These are phyloP conservation scores for Erodium maritimum DNA, from an alignment of 345 rosid genomes.

Conservation along the genomic window DNA sequence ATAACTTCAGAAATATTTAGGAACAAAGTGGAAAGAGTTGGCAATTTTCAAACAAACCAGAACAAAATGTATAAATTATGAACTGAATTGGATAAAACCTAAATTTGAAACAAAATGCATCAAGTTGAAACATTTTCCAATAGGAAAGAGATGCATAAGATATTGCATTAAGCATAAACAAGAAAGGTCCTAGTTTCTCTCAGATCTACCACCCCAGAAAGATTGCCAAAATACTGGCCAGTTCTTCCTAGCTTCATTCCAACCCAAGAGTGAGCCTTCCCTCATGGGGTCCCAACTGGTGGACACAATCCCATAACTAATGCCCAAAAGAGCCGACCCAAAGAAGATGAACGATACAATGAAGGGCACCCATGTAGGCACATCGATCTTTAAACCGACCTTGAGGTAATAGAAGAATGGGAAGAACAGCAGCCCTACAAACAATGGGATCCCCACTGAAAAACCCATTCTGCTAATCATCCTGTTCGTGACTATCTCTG, in stretches of 20 bases:
- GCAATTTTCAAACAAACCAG: too few relatives aligned
- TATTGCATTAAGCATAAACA: not conserved
- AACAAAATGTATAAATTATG: too few relatives aligned
- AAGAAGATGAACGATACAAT: conserved; percentile 78
- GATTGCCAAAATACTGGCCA: conserved; percentile 98
- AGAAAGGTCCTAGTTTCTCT: conserved; percentile 26
- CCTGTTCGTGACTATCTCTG: conserved; percentile 87
- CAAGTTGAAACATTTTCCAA: too few relatives aligned
- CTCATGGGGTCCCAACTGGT: conserved; percentile 94
- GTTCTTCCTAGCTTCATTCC: conserved; percentile 89
- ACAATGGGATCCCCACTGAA: conserved; percentile 65
- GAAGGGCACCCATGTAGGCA: conserved; percentile 79
- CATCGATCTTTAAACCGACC: conserved; percentile 63
- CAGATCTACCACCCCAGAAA: conserved; percentile 52
- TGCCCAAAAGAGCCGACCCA: conserved; percentile 71
- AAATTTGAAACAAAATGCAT: too few relatives aligned
- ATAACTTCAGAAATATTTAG: too few relatives aligned
- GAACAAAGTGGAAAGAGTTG: too few relatives aligned
- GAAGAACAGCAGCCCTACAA: conserved; percentile 65
- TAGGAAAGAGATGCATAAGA: too few relatives aligned
- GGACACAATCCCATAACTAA: conserved; percentile 86
- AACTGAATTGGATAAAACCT: too few relatives aligned
- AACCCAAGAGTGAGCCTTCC: conserved; percentile 82
- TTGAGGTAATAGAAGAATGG: conserved; percentile 86
- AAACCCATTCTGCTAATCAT: conserved; percentile 79